Evolutionary conservation across 176 grass and related monocot genomes (phyloP).

Genomic region (Eremochloa ophiuroides): DNA sequence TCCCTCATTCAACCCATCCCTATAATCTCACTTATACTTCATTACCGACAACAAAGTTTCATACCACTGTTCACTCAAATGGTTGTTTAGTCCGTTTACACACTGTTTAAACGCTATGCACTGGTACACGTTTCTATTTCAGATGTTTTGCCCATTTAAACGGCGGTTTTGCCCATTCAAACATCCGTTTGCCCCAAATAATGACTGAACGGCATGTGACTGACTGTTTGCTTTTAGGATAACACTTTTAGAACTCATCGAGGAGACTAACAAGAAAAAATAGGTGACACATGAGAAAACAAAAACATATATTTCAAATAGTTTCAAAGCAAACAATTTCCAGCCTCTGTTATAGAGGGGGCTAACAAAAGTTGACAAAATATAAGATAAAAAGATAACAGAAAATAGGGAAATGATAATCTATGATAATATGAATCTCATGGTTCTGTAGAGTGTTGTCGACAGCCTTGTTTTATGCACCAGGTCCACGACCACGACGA

Average conservation of each 20-base stretch:
- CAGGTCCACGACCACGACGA: not conserved
- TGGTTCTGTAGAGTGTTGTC: not conserved
- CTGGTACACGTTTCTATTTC: too few species aligned
- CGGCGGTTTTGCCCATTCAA: too few species aligned
- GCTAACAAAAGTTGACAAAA: not conserved
- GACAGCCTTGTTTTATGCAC: not conserved
- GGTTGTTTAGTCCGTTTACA: too few species aligned
- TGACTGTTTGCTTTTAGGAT: too few species aligned
- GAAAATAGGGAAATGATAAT: not conserved
- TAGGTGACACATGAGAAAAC: not conserved
- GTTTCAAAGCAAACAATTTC: not conserved
- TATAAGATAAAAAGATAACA: not conserved
- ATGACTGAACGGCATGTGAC: too few species aligned
- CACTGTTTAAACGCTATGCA: too few species aligned
- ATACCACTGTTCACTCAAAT: too few species aligned
- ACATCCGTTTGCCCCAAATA: too few species aligned
- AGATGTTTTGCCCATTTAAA: too few species aligned
- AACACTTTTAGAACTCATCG: not conserved
- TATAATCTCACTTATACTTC: not conserved
- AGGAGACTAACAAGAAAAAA: not conserved
- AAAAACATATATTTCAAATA: not conserved
- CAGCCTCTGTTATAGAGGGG: not conserved
- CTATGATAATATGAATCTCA: not conserved
- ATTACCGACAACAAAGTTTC: not conserved
- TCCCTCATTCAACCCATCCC: not conserved